Percentiles rank a stretch among this genome's conserved stretches.
phyloP scores from a whole-genome alignment of 768 basidiomycete genomes.

The Plicaturopsis crispa region DNA sequence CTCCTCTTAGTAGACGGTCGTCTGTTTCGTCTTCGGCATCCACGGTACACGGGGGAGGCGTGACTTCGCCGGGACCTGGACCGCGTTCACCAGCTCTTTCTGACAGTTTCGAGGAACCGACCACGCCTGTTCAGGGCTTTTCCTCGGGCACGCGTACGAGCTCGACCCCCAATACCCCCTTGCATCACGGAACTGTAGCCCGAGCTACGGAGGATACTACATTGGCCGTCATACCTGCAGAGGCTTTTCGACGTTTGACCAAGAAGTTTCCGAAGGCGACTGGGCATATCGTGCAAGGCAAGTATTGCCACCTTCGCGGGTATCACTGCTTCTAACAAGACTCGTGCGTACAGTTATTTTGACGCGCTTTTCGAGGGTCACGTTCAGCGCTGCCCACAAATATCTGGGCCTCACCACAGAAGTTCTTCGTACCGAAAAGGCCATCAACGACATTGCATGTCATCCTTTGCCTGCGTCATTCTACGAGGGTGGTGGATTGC shows the following conservation, averaged over 20 bases:
- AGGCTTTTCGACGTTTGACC: constrained; percentile 89
- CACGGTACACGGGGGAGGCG: constrained; percentile 48
- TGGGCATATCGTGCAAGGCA: constrained; percentile 92
- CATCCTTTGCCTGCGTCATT: constrained; percentile 89
- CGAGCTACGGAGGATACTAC: constrained; percentile 92
- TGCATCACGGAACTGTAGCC: constrained; percentile 76
- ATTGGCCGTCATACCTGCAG: constrained; percentile 96
- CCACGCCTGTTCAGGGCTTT: constrained; percentile 14
- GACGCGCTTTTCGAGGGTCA: constrained; percentile 93
- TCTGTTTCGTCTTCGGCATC: constrained; percentile 66
- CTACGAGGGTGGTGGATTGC: constrained; percentile 88
- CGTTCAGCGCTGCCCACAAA: constrained; percentile 94
- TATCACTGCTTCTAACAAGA: constrained; percentile 3
- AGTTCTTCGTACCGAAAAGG: constrained; percentile 92
- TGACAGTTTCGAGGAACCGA: constrained; percentile 3
- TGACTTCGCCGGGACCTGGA: constrained; percentile 14
- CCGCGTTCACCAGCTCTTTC: constrained; percentile 6
- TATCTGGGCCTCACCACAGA: constrained; percentile 94
- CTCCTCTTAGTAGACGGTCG: constrained; percentile 32
- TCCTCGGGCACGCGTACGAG: too few relatives aligned
- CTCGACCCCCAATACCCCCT: too few relatives aligned
- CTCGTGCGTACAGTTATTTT: constrained; percentile 60
- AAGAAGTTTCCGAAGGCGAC: constrained; percentile 97
- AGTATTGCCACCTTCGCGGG: constrained; percentile 2
- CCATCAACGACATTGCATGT: constrained; percentile 94